Percentiles rank a stretch among this genome's conserved stretches.
These are phyloP conservation scores for Filobasidium wieringae DNA, from an alignment of 768 basidiomycete species.

Conservation along the genomic window DNA sequence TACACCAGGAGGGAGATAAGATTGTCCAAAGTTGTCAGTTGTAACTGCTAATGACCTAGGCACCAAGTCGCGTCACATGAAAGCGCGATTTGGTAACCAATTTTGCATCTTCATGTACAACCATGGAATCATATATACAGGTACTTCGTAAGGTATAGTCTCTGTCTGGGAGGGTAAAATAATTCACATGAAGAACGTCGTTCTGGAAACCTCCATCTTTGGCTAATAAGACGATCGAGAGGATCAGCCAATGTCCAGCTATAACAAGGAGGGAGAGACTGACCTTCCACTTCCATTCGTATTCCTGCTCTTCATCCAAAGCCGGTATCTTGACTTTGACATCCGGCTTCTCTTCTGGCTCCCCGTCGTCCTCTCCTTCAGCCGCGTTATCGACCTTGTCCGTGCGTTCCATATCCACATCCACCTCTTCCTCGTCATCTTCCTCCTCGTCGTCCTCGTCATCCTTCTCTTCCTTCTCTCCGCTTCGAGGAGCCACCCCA, in stretches of 20 bases:
- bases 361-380: conserved; percentile 24
- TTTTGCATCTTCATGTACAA: too few relatives aligned
- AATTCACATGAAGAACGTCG: conserved; percentile 78
- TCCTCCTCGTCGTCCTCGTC: conserved; percentile 22
- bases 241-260: neutral
- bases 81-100: too few relatives aligned
- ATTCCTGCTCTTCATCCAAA: conserved; percentile 36
- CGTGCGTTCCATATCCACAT: conserved; percentile 58
- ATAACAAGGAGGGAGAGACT: conserved; percentile 25
- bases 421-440: conserved; percentile 17
- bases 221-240: conserved; percentile 46
- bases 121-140: too few relatives aligned
- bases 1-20: too few relatives aligned
- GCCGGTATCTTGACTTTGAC: conserved; percentile 26
- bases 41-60: too few relatives aligned
- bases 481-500: conserved; percentile 29
- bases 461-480: conserved; percentile 30
- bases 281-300: conserved; percentile 39
- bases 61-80: neutral
- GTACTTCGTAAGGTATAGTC: too few relatives aligned
- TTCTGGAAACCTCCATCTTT: conserved; percentile 79
- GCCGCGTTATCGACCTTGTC: conserved; percentile 67
- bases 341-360: conserved; percentile 24
- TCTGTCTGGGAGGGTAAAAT: too few relatives aligned
- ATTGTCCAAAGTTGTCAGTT: too few relatives aligned